These are phyloP conservation scores for Diaporthe humulicola DNA, from an alignment of 2,329 filamentous ascomycete genomes.

Conservation along the genomic window DNA sequence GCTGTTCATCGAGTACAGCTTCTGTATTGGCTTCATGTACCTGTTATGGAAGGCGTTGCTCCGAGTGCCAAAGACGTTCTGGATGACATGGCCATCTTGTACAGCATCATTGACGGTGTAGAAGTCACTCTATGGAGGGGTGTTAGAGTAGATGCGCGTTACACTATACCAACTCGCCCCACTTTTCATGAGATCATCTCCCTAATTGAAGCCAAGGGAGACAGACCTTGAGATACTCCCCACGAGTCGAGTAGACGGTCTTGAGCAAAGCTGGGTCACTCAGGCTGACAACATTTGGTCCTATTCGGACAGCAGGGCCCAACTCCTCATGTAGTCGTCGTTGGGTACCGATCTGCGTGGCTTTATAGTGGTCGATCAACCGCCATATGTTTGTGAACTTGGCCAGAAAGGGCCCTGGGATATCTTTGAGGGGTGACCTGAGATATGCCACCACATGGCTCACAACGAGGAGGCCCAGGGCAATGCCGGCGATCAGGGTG, in stretches of 20 bases:
- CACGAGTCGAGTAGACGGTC: constrained; percentile 36
- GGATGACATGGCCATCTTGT: constrained; percentile 19
- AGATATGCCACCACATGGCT: constrained; percentile 10
- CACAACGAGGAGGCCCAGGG: constrained; percentile 11
- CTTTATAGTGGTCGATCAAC: constrained; percentile 23
- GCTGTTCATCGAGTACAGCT: constrained; percentile 30
- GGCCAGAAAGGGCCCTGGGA: constrained; percentile 29
- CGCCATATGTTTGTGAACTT: constrained; percentile 33
- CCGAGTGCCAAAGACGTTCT: constrained; percentile 34
- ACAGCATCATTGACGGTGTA: constrained; percentile 34
- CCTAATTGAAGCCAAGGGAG: neutral
- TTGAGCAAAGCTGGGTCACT: constrained; percentile 30
- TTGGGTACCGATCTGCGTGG: constrained; percentile 29
- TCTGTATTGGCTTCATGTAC: constrained; percentile 35
- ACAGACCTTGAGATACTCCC: constrained; percentile 9
- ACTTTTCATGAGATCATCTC: neutral
- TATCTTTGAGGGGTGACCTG: constrained; percentile 14
- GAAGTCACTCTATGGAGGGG: constrained; percentile 8
- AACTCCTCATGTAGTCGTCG: neutral
- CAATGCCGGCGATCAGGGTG: constrained; percentile 1
- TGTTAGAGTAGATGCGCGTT: neutral
- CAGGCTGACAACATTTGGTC: constrained; percentile 32
- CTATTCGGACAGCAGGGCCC: constrained; percentile 32
- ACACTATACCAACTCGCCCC: no score
- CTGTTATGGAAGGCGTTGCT: constrained; percentile 33